Evolutionary conservation across 139 green algal species (phyloP).

Genomic region (Chlamydomonas sp.): DNA sequence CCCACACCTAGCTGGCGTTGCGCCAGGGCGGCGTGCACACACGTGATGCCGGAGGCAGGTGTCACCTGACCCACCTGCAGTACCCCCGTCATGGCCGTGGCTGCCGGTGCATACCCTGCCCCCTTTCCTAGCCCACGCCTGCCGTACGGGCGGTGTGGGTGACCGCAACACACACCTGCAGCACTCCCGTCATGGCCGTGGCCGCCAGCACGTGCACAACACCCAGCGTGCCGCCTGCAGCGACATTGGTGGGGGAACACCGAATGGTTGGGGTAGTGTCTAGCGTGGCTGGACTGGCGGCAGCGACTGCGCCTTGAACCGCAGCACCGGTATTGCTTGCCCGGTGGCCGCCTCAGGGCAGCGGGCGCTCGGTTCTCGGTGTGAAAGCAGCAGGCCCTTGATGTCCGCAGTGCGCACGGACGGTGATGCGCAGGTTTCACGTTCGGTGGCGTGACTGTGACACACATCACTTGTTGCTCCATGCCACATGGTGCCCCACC

Average conservation of each 20-base stretch:
- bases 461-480: too few species aligned
- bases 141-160: not conserved
- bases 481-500: too few species aligned
- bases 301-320: too few species aligned
- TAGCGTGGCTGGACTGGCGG: not conserved
- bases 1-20: not conserved
- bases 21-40: not conserved
- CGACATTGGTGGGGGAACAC: not conserved
- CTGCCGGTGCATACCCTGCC: slow-evolving; percentile 72
- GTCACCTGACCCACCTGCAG: slow-evolving; percentile 51
- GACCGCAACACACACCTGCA: slow-evolving; percentile 54
- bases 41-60: not conserved
- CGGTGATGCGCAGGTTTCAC: too few species aligned
- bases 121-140: not conserved
- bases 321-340: too few species aligned
- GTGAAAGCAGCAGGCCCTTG: too few species aligned
- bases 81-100: slow-evolving; percentile 78
- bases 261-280: not conserved
- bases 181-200: slow-evolving; percentile 76
- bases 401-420: too few species aligned
- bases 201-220: slow-evolving; percentile 76
- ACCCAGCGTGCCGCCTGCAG: slow-evolving; percentile 59
- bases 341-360: too few species aligned
- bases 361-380: too few species aligned
- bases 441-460: too few species aligned